phyloP scores from a whole-genome alignment of 2,329 filamentous ascomycete species.

The Herpotrichia juniperi region DNA sequence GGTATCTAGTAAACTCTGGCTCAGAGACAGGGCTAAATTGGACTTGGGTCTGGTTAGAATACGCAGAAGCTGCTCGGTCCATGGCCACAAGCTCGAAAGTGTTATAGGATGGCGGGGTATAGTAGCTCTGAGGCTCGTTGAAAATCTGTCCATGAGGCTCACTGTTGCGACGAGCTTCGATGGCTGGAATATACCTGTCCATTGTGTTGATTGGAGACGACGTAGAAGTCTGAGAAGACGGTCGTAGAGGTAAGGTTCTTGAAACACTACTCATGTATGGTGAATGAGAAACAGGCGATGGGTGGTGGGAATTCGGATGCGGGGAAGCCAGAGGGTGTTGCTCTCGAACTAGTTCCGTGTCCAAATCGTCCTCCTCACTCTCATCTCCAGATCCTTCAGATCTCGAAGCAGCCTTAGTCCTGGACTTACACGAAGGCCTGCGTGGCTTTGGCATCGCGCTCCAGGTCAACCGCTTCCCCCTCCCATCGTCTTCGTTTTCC shows the following conservation, averaged over 20 bases:
- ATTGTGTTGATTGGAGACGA: background rate
- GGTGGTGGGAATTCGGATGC: background rate
- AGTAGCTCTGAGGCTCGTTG: background rate
- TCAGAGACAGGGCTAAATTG: background rate
- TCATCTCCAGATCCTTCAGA: background rate
- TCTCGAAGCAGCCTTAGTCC: no score
- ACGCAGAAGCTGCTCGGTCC: background rate
- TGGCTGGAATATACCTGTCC: background rate
- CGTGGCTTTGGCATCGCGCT: background rate
- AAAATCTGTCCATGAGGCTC: background rate
- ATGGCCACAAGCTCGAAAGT: background rate
- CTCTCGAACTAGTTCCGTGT: background rate
- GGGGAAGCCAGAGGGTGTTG: background rate
- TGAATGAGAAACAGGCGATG: background rate
- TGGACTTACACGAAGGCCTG: background rate
- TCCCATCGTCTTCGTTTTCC: slow-evolving; percentile 21
- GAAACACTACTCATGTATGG: background rate
- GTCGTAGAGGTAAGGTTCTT: background rate
- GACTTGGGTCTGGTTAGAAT: background rate
- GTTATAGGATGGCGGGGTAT: background rate
- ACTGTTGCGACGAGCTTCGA: background rate
- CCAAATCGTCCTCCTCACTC: background rate
- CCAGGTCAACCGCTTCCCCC: slow-evolving; percentile 32
- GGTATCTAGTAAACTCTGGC: background rate
- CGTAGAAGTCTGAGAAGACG: background rate